Evolutionary conservation across 73 alveolate genomes (phyloP).

Genomic region (Uronychia binucleata): DNA sequence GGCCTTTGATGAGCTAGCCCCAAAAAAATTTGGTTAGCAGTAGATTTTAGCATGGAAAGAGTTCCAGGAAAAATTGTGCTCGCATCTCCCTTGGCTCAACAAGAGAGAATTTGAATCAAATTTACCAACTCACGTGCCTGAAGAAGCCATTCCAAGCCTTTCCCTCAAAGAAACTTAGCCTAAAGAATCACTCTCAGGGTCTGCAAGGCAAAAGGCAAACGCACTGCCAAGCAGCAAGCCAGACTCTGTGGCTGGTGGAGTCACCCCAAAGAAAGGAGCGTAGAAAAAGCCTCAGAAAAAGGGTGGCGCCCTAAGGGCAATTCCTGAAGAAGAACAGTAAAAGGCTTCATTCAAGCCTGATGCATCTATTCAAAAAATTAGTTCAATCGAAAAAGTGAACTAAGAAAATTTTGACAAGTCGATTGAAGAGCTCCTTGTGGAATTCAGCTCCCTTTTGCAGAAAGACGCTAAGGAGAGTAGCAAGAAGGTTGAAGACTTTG

Average conservation of each 20-base stretch:
- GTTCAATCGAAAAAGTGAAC: conserved; percentile 23
- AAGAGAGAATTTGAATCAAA: neutral
- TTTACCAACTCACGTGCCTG: no score
- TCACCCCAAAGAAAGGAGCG: no score
- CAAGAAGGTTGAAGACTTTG: conserved; percentile 11
- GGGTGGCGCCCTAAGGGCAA: no score
- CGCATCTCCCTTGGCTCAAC: conserved; percentile 30
- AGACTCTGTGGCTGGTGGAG: no score
- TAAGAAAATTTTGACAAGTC: conserved; percentile 19
- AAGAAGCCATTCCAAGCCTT: no score
- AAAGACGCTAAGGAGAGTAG: conserved; percentile 7
- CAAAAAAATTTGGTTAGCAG: conserved; percentile 2
- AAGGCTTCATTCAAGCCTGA: conserved; percentile 2
- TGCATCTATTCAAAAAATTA: conserved; percentile 9
- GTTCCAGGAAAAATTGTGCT: conserved; percentile 48
- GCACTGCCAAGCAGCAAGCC: no score
- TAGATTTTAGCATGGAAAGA: conserved; percentile 17
- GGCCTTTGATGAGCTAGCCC: conserved; percentile 6
- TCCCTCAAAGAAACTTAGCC: no score
- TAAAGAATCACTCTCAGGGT: no score
- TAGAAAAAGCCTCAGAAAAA: no score
- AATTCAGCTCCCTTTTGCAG: conserved; percentile 26
- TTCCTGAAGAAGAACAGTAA: conserved; percentile 7
- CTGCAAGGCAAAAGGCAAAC: no score
- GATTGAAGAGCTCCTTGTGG: conserved; percentile 18